Evolutionary conservation across 2,329 filamentous ascomycete species (phyloP), one percentile per base, ranked within the genome.

Genomic region (Trichoderma sp.): DNA sequence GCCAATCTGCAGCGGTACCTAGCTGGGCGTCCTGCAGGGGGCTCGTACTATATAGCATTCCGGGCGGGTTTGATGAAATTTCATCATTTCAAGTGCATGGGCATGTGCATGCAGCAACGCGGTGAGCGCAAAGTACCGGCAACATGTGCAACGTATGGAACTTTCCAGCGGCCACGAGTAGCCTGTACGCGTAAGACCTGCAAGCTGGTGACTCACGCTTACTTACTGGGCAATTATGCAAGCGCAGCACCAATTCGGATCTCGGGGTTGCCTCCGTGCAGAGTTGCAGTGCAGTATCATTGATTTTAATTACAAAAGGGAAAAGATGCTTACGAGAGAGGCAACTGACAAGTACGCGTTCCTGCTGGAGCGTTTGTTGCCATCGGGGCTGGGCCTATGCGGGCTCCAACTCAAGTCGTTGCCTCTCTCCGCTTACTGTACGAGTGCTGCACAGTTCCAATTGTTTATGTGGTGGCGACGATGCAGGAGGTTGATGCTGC

Each of bases 211-310:
- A 63, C 46, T 63, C 59, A 63, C 32, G 59, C 59, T 63, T 63
- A 63, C 59, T 63, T 63, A 63, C 59, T 54, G 43, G 46, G 30
- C 21, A 52, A 43, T 63, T 39, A 63, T 63, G 59, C 59, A 63
- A 63, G 59, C 59, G 54, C n/a, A 63, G 59, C 59, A 63, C n/a
- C 37, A 39, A 39, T 16, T 32, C 59, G 59, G 59, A 63, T 54
- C 24, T 63, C 46, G 59, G 46, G n/a, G 59, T 14, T 14, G 18
- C 2, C 16, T 43, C 18, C 39, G 39, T n/a, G 18, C 18, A 43
- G 16, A 43, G 39, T 34, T 13, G 32, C 39, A 43, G 39, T 43
- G 39, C 39, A 43, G 18, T 8, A 2, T 14, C 1, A 14, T n/a
- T 43, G 18, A 7, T 4, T n/a, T 43, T 7, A 3, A 7, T 43